phyloP scores from a whole-genome alignment of 108 stramenopile genomes.

The Fragilaria radians region DNA sequence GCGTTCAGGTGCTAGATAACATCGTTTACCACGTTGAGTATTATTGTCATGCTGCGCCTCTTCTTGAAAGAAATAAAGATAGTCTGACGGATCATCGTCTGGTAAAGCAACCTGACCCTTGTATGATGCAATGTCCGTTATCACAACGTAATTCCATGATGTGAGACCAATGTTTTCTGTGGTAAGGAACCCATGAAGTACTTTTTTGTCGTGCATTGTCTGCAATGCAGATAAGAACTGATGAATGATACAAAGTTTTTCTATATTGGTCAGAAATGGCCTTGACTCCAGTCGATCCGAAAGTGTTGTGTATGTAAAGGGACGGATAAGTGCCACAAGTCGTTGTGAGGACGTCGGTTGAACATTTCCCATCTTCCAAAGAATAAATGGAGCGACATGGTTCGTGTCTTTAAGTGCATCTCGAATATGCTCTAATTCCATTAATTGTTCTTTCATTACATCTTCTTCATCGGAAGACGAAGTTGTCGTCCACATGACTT shows the following conservation, averaged over 20 bases:
- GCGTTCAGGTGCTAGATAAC: slow-evolving; percentile 96
- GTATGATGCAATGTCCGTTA: slow-evolving; percentile 90
- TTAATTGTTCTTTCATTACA: slow-evolving; percentile 2
- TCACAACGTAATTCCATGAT: slow-evolving; percentile 84
- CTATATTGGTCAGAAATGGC: slow-evolving; percentile 88
- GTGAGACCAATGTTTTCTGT: slow-evolving; percentile 93
- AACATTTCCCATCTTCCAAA: slow-evolving; percentile 16
- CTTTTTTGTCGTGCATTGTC: slow-evolving; percentile 63
- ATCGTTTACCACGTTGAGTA: slow-evolving; percentile 61
- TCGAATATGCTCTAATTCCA: slow-evolving; percentile 28
- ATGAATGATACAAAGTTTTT: slow-evolving; percentile 91
- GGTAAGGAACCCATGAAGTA: slow-evolving; percentile 93
- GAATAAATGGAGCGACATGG: slow-evolving; percentile 39
- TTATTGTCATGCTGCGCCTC: slow-evolving; percentile 1
- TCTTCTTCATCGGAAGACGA: slow-evolving; percentile 15
- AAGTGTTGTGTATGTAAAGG: slow-evolving; percentile 84
- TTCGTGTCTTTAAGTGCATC: slow-evolving; percentile 15
- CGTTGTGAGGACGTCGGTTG: slow-evolving; percentile 1
- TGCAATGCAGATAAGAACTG: slow-evolving; percentile 86
- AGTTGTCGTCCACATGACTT: slow-evolving; percentile 20
- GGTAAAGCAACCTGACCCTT: slow-evolving; percentile 84
- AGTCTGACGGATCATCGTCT: slow-evolving; percentile 90
- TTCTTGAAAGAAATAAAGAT: slow-evolving; percentile 89
- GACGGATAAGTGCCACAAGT: slow-evolving; percentile 75
- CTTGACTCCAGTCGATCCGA: slow-evolving; percentile 86